These are phyloP conservation scores for Lyophyllum shimeji DNA, from an alignment of 768 basidiomycete genomes.

Conservation along the genomic window DNA sequence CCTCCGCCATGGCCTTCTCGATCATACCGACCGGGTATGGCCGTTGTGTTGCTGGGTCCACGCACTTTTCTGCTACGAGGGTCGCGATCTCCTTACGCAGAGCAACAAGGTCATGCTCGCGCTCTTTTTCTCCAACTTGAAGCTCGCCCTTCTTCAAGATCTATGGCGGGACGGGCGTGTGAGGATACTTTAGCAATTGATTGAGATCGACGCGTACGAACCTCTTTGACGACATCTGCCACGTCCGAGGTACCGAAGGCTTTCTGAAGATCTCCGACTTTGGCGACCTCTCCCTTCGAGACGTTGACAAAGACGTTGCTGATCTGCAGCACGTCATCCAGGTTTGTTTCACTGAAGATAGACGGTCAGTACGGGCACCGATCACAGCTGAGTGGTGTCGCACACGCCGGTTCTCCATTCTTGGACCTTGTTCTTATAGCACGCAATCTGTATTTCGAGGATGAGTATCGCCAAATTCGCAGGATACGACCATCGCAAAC, in stretches of 20 bases:
- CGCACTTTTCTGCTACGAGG: slow-evolving; percentile 92
- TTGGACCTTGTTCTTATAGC: slow-evolving; percentile 99
- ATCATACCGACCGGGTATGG: slow-evolving; percentile 95
- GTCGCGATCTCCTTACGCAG: slow-evolving; percentile 90
- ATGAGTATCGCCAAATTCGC: slow-evolving; percentile 2
- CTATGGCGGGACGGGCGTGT: slow-evolving; percentile 35
- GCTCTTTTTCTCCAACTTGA: slow-evolving; percentile 96
- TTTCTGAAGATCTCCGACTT: slow-evolving; percentile 87
- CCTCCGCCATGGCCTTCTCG: slow-evolving; percentile 96
- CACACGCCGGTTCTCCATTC: slow-evolving; percentile 93
- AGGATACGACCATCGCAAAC: slow-evolving; percentile 34
- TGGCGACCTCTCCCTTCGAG: slow-evolving; percentile 93
- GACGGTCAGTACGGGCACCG: background rate
- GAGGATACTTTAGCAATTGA: background rate
- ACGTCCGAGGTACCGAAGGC: slow-evolving; percentile 80
- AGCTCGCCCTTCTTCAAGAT: slow-evolving; percentile 96
- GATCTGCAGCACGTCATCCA: slow-evolving; percentile 96
- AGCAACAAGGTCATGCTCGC: slow-evolving; percentile 84
- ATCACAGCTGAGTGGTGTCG: slow-evolving; percentile 25
- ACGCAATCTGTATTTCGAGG: slow-evolving; percentile 66
- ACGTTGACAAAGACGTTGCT: slow-evolving; percentile 95
- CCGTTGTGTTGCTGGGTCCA: slow-evolving; percentile 85
- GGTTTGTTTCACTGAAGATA: slow-evolving; percentile 72
- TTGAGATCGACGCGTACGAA: slow-evolving; percentile 25
- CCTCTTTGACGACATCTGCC: slow-evolving; percentile 79